Evolutionary conservation across 371 early-diverging fungal species (phyloP), one percentile per base, ranked within the genome.

Genomic region (Capniomyces stellatus): DNA sequence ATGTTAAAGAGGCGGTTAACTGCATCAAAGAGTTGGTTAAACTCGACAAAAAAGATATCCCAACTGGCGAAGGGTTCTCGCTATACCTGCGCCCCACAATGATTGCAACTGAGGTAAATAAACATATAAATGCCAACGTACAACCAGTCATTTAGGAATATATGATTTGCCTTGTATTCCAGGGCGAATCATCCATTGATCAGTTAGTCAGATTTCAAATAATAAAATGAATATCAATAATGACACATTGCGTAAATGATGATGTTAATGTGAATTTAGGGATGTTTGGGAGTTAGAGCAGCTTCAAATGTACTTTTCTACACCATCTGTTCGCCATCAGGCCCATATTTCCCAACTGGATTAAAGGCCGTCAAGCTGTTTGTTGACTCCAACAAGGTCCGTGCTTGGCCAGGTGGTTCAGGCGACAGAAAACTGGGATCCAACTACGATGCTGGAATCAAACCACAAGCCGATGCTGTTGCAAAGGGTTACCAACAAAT

Each of bases 371-470:
- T 92, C 46, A 76, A 75, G 46, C 73, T 96, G 56, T 75, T 73
- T 57, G 92, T 94, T 3, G 87, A 89, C 39, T 73, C 81, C 35
- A 74, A 84, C 43, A 83, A 80, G 60, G 85, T 86, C 23, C 82
- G 97, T 55, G 95, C 97, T 18, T 92, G 93, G 93, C 95, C 94
- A 24, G 92, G 94, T 13, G 94, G 97, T 54, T 89, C 91, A 2
- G 94, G 94, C 58, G 84, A 82, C 66, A 76, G 79, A 58, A 96
- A 96, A 79, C 66, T 93, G 58, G 95, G 97, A 57, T 87, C 75
- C 52, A 89, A 89, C 72, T 89, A 89, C 64, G 83, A 84, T 24
- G 83, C 84, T 25, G 81, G 83, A 55, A 79, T 94, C 58, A 71
- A 76, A 42, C 90, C 94, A n/a, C 90, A 91, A 62, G 72, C 84